These are phyloP conservation scores for Dictyostelium brefeldianum DNA, from an alignment of 78 protist genomes.

Conservation along the genomic window DNA sequence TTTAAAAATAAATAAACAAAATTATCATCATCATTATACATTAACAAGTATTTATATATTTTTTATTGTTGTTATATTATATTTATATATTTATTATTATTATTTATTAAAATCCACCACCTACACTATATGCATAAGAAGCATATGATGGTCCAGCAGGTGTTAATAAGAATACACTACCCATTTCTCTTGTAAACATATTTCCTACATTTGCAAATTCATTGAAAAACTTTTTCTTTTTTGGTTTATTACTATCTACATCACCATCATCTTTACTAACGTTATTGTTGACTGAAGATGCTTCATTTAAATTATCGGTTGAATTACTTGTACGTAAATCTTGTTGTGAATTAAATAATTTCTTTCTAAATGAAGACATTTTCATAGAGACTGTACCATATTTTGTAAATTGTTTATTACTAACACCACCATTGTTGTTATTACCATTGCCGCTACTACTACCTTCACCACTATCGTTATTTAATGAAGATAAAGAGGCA, in stretches of 20 bases:
- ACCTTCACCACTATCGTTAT: neutral
- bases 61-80: too few species aligned
- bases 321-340: neutral
- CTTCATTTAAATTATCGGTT: neutral
- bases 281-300: neutral
- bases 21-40: too few species aligned
- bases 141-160: constrained; percentile 1
- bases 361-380: constrained; percentile 50
- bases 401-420: neutral
- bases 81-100: neutral
- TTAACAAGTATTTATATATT: too few species aligned
- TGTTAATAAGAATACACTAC: constrained; percentile 45
- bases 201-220: neutral
- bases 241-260: neutral
- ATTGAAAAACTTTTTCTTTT: constrained; percentile 29
- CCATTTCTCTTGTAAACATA: constrained; percentile 33
- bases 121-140: neutral
- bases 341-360: neutral
- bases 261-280: neutral
- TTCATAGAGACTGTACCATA: constrained; percentile 28
- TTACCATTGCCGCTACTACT: too few species aligned
- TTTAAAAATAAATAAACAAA: neutral
- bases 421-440: neutral
- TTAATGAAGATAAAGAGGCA: neutral
- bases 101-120: constrained; percentile 2